phyloP scores from a whole-genome alignment of 1,284 basidiomycete species.

The Rhodotorula sp. region DNA sequence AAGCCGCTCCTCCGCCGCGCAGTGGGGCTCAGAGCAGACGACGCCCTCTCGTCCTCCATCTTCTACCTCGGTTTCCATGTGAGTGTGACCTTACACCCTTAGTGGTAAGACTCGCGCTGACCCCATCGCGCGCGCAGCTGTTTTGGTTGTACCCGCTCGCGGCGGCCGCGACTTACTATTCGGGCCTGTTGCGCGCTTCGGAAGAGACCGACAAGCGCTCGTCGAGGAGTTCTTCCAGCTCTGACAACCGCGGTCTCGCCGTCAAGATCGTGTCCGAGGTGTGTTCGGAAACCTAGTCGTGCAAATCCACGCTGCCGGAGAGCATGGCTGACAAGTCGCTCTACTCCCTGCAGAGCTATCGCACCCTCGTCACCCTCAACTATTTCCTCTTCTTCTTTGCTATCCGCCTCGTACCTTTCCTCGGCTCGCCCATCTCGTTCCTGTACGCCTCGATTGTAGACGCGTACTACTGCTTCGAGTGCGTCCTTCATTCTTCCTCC shows the following conservation, averaged over 20 bases:
- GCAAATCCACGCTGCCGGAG: too few relatives aligned
- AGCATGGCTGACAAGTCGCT: background rate
- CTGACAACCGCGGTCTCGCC: slow-evolving; percentile 18
- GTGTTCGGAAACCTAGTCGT: too few relatives aligned
- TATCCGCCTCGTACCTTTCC: slow-evolving; percentile 61
- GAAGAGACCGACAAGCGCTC: slow-evolving; percentile 27
- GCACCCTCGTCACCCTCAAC: slow-evolving; percentile 71
- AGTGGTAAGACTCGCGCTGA: background rate
- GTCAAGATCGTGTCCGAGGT: slow-evolving; percentile 37
- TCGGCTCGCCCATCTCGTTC: slow-evolving; percentile 63
- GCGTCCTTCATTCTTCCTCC: slow-evolving; percentile 46
- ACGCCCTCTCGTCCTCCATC: slow-evolving; percentile 26
- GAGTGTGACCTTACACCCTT: background rate
- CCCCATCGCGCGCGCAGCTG: slow-evolving; percentile 11
- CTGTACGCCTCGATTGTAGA: slow-evolving; percentile 71
- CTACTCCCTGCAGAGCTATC: slow-evolving; percentile 52
- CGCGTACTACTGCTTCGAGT: slow-evolving; percentile 87
- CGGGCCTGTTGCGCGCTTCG: slow-evolving; percentile 26
- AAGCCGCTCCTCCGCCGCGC: slow-evolving; percentile 35
- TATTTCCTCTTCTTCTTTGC: slow-evolving; percentile 67
- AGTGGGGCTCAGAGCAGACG: slow-evolving; percentile 14
- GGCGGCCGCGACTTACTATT: slow-evolving; percentile 36
- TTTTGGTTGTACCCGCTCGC: slow-evolving; percentile 38
- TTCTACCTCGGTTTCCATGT: slow-evolving; percentile 35
- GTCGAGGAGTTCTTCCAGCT: background rate